Conservation (phyloP, 139 green algal genomes). For the Volvox africanus region DNA sequence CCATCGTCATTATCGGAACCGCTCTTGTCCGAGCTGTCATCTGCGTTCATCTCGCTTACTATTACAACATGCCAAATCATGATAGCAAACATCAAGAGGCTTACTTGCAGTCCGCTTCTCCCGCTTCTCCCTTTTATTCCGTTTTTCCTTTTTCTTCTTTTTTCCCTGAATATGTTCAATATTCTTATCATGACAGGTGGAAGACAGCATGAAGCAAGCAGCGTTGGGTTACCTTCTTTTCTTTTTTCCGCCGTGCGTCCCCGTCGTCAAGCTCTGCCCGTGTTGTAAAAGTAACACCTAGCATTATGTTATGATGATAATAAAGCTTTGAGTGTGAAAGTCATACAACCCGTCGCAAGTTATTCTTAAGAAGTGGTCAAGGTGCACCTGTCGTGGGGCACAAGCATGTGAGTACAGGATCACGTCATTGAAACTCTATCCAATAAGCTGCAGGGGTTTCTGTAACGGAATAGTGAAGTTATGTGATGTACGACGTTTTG, state of each 20-base stretch:
- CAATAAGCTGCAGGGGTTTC: too few relatives aligned
- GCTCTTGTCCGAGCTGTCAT: neutral
- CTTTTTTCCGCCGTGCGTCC: neutral
- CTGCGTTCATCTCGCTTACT: neutral
- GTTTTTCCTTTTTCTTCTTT: slow-evolving; percentile 33
- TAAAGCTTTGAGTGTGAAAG: neutral
- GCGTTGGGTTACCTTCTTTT: slow-evolving; percentile 14
- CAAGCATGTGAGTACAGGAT: too few relatives aligned
- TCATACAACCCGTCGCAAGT: too few relatives aligned
- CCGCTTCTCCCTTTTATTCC: slow-evolving; percentile 6
- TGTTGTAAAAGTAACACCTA: slow-evolving; percentile 24
- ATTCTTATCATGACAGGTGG: neutral
- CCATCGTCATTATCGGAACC: neutral
- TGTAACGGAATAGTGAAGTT: too few relatives aligned
- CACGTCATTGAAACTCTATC: too few relatives aligned
- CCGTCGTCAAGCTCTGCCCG: neutral
- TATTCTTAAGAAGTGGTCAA: too few relatives aligned
- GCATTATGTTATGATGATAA: neutral
- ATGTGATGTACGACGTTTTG: too few relatives aligned
- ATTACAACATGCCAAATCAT: neutral
- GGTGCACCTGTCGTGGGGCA: too few relatives aligned
- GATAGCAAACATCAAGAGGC: neutral
- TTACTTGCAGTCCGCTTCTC: neutral
- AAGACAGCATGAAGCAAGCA: neutral
- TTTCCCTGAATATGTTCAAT: slow-evolving; percentile 8